A percentile compares a stretch with the other conserved stretches of the same genome.
Evolutionary conservation across 768 basidiomycete genomes (phyloP).

Genomic region (Brasilioporus rufonigricans): DNA sequence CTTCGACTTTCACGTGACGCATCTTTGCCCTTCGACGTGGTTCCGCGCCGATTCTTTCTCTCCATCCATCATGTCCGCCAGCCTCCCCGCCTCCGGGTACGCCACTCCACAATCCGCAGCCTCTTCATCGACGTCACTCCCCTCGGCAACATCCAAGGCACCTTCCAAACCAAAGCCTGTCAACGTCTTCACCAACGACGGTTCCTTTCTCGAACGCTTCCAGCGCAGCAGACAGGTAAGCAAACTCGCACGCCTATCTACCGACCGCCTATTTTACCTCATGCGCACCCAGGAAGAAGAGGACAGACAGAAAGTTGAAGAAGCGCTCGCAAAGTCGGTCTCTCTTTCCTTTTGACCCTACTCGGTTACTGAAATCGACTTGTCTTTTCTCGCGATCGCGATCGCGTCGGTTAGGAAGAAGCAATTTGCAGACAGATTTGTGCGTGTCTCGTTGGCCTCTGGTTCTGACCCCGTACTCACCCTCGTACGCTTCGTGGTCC

Average conservation of each 20-base stretch:
- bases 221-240: slow-evolving; percentile 56
- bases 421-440: slow-evolving; percentile 60
- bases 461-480: too few species aligned
- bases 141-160: slow-evolving; percentile 14
- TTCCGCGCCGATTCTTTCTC: neutral
- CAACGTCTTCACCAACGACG: slow-evolving; percentile 70
- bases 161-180: slow-evolving; percentile 42
- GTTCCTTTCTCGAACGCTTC: slow-evolving; percentile 65
- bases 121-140: slow-evolving; percentile 13
- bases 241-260: neutral
- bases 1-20: neutral
- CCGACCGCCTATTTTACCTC: neutral
- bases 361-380: neutral
- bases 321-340: slow-evolving; percentile 48
- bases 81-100: neutral
- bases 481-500: too few species aligned
- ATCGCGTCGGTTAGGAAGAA: slow-evolving; percentile 44
- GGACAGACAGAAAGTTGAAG: slow-evolving; percentile 53
- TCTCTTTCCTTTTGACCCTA: neutral
- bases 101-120: slow-evolving; percentile 14
- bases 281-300: slow-evolving; percentile 48
- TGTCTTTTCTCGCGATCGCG: neutral
- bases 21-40: neutral
- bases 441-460: slow-evolving; percentile 25
- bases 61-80: slow-evolving; percentile 12